phyloP scores from a whole-genome alignment of 306 rosid species.

The Vigna hirtella region DNA sequence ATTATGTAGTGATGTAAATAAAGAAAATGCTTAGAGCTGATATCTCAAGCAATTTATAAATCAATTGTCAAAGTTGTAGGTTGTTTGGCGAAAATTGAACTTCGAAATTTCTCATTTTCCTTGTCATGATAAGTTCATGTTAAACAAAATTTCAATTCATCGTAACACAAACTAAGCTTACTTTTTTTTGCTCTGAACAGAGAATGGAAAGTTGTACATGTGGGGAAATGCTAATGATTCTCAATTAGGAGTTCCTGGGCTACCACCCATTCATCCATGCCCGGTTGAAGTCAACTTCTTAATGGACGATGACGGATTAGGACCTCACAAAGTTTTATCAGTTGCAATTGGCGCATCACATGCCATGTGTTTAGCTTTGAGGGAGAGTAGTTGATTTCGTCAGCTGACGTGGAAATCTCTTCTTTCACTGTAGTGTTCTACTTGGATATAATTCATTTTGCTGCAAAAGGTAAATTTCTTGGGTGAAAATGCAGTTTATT shows the following conservation, averaged over 20 bases:
- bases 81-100: conserved; percentile 12
- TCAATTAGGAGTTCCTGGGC: conserved; percentile 93
- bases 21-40: neutral
- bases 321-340: conserved; percentile 73
- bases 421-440: conserved; percentile 9
- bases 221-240: conserved; percentile 89
- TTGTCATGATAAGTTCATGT: neutral
- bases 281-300: conserved; percentile 85
- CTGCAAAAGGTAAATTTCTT: conserved; percentile 26
- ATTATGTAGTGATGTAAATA: conserved; percentile 4
- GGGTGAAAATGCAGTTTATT: conserved; percentile 21
- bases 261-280: conserved; percentile 67
- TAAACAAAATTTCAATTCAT: neutral
- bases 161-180: conserved; percentile 10
- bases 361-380: conserved; percentile 77
- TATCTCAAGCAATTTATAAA: neutral
- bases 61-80: neutral
- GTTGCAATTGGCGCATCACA: conserved; percentile 84
- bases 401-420: conserved; percentile 11
- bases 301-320: conserved; percentile 80
- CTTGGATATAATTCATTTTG: conserved; percentile 26
- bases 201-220: conserved; percentile 79
- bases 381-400: conserved; percentile 49
- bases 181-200: conserved; percentile 55
- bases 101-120: neutral